Evolutionary conservation across 306 rosid species (phyloP).

Genomic region (Cucurbita argyrosperma): DNA sequence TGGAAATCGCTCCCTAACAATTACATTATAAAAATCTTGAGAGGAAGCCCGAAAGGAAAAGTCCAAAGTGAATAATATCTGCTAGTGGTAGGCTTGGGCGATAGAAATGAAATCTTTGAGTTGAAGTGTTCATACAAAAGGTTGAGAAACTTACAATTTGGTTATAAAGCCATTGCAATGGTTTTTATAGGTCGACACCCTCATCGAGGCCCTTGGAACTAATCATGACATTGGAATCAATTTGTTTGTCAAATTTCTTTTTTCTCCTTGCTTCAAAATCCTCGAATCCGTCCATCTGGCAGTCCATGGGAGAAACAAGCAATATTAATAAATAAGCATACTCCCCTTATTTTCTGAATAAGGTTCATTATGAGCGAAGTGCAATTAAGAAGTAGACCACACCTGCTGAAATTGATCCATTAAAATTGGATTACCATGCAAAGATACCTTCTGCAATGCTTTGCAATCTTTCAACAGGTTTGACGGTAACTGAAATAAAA

Average conservation of each 20-base stretch:
- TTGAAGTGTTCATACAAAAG: background rate
- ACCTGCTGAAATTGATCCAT: conserved; percentile 95
- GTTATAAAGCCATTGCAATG: background rate
- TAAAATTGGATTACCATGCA: conserved; percentile 82
- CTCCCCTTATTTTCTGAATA: background rate
- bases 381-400: conserved; percentile 4
- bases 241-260: conserved; percentile 92
- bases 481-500: conserved; percentile 39
- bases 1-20: no score
- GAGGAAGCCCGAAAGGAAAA: no score
- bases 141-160: background rate
- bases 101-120: background rate
- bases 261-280: conserved; percentile 84
- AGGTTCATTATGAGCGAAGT: background rate
- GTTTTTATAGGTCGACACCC: conserved; percentile 66
- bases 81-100: no score
- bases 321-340: conserved; percentile 1
- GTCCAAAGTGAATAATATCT: no score
- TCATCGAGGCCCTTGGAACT: conserved; percentile 89
- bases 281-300: conserved; percentile 82
- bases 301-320: conserved; percentile 6
- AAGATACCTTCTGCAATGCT: conserved; percentile 77
- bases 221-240: conserved; percentile 80
- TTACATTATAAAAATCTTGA: no score
- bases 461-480: conserved; percentile 75